Percentiles rank a stretch among this genome's conserved stretches.
These are phyloP conservation scores for Rhodotorula diobovata DNA, from an alignment of 768 basidiomycete species.

Conservation along the genomic window DNA sequence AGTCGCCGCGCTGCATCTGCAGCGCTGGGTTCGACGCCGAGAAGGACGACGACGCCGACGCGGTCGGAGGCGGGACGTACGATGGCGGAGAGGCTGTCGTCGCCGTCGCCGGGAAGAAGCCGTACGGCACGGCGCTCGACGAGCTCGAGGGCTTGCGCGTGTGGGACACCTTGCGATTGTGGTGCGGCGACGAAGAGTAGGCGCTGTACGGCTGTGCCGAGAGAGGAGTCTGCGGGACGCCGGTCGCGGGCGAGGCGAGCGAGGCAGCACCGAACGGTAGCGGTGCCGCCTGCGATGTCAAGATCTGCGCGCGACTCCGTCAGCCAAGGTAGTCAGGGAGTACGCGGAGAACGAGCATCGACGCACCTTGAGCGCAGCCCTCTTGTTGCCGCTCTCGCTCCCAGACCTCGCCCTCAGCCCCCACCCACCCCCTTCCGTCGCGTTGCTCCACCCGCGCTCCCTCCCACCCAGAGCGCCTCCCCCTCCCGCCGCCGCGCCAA, in stretches of 20 bases:
- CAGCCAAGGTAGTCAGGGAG: too few species aligned
- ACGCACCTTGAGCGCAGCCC: constrained; percentile 17
- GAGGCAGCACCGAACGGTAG: not conserved
- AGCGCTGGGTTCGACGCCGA: not conserved
- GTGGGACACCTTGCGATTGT: not conserved
- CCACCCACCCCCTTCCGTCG: not conserved
- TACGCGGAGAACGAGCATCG: not conserved
- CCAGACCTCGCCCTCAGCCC: not conserved
- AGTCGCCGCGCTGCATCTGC: not conserved
- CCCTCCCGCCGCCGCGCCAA: constrained; percentile 1
- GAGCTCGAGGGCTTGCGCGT: not conserved
- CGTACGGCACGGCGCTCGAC: not conserved
- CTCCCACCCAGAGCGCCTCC: not conserved
- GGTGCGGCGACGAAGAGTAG: not conserved
- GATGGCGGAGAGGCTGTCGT: not conserved
- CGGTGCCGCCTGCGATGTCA: not conserved
- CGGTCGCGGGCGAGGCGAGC: not conserved
- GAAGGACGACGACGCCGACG: not conserved
- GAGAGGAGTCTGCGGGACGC: not conserved
- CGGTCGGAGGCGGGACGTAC: not conserved
- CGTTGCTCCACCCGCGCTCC: not conserved
- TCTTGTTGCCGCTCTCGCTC: constrained; percentile 5
- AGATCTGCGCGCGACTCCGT: constrained; percentile 1
- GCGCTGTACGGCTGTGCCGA: not conserved
- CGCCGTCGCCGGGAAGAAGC: not conserved